Evolutionary conservation across 1,139 yeast genomes (phyloP).

Genomic region (Candida sanyaensis): DNA sequence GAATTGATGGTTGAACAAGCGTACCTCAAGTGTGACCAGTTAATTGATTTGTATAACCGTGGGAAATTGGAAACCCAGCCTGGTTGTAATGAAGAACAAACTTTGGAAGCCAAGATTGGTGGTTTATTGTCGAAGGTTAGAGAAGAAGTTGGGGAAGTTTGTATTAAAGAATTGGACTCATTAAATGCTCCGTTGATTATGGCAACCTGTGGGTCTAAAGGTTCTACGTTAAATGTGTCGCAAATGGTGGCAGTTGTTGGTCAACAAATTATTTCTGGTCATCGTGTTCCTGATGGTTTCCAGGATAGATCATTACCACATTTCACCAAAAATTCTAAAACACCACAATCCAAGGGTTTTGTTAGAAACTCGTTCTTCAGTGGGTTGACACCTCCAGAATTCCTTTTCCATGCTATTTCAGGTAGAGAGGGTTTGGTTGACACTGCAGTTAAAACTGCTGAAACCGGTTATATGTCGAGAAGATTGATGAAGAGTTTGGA

Average conservation of each 20-base stretch:
- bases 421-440: slow-evolving; percentile 99
- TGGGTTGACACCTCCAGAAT: slow-evolving; percentile 95
- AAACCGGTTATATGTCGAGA: slow-evolving; percentile 99
- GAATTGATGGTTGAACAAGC: slow-evolving; percentile 91
- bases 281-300: slow-evolving; percentile 99
- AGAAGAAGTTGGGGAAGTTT: slow-evolving; percentile 98
- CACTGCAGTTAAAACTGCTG: slow-evolving; percentile 99
- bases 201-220: slow-evolving; percentile 99
- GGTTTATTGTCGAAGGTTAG: slow-evolving; percentile 95
- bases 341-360: slow-evolving; percentile 98
- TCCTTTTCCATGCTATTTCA: slow-evolving; percentile 96
- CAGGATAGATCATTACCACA: slow-evolving; percentile 98
- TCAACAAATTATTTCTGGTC: slow-evolving; percentile 97
- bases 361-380: slow-evolving; percentile 94
- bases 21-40: slow-evolving; percentile 87
- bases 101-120: slow-evolving; percentile 96
- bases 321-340: slow-evolving; percentile 91
- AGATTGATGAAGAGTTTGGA: slow-evolving; percentile 97
- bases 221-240: slow-evolving; percentile 95
- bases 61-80: slow-evolving; percentile 98
- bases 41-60: slow-evolving; percentile 73
- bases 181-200: slow-evolving; percentile 95
- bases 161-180: slow-evolving; percentile 86
- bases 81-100: slow-evolving; percentile 98
- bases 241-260: slow-evolving; percentile 99